Evolutionary conservation across 176 grass and related monocot genomes (phyloP).

Genomic region (Oryza brachyantha): DNA sequence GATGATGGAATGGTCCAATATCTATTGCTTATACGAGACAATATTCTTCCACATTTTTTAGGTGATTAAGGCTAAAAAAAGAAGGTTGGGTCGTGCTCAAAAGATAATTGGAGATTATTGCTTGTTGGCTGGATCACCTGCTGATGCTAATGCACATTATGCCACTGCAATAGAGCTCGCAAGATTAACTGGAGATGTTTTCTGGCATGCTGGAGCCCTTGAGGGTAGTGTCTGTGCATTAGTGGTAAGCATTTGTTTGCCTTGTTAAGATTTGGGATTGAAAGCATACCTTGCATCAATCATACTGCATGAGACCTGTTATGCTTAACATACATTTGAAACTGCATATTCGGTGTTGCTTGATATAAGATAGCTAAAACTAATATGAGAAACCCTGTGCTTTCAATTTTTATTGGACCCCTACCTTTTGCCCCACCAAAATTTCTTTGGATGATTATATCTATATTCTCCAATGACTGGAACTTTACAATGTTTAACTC

Average conservation of each 20-base stretch:
- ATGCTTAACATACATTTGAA: neutral
- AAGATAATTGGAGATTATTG: conserved; percentile 99
- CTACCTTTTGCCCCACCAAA: neutral
- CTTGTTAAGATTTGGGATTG: neutral
- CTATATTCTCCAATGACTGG: neutral
- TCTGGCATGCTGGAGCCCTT: conserved; percentile 98
- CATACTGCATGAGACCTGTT: neutral
- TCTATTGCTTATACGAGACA: conserved; percentile 39
- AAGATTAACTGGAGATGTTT: conserved; percentile 96
- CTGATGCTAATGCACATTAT: conserved; percentile 97
- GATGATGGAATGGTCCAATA: conserved; percentile 23
- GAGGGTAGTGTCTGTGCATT: conserved; percentile 93
- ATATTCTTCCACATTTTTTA: conserved; percentile 41
- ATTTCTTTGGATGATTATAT: neutral
- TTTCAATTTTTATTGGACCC: neutral
- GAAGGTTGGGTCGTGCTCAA: conserved; percentile 88
- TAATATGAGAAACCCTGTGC: neutral
- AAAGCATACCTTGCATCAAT: neutral
- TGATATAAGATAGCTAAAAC: neutral
- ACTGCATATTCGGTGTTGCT: neutral
- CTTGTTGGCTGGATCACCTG: conserved; percentile 89
- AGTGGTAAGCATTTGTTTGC: conserved; percentile 52
- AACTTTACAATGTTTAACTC: neutral
- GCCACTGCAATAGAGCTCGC: conserved; percentile 94
- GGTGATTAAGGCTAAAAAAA: conserved; percentile 98